A percentile compares a stretch with the other conserved stretches of the same genome.
These are phyloP conservation scores for Chaetothyriales sp. DNA, from an alignment of 2,329 filamentous ascomycete genomes.

Conservation along the genomic window DNA sequence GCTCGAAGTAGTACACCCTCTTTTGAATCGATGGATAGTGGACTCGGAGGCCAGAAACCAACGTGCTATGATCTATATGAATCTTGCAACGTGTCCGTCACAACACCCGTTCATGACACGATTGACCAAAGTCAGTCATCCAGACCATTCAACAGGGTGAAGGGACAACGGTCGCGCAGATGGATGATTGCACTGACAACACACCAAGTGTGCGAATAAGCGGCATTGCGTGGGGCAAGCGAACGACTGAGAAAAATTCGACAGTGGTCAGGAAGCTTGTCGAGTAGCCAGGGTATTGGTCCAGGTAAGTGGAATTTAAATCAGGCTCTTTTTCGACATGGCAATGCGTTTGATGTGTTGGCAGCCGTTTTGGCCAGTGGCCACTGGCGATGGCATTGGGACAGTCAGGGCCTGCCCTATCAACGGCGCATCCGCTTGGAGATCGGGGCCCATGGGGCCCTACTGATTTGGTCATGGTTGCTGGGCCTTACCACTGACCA, in stretches of 20 bases:
- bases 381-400: conserved; percentile 11
- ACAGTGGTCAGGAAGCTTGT: conserved; percentile 16
- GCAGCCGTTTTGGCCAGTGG: conserved; percentile 17
- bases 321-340: conserved; percentile 10
- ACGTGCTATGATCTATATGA: background rate
- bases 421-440: conserved; percentile 4
- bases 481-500: conserved; percentile 2
- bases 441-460: conserved; percentile 6
- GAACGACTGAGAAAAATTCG: conserved; percentile 8
- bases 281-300: conserved; percentile 12
- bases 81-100: background rate
- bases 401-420: conserved; percentile 3
- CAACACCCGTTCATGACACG: background rate
- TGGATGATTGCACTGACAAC: conserved; percentile 13
- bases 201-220: conserved; percentile 14
- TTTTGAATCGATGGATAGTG: background rate
- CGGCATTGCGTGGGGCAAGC: conserved; percentile 16
- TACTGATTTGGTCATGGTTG: conserved; percentile 1
- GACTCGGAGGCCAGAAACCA: background rate
- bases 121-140: background rate
- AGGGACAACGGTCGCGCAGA: background rate
- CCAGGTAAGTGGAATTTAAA: conserved; percentile 7
- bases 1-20: background rate
- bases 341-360: conserved; percentile 18
- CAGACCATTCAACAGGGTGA: background rate